These are phyloP conservation scores for Chrysanthemum seticuspe DNA, from an alignment of 129 eudicot genomes.

Conservation along the genomic window DNA sequence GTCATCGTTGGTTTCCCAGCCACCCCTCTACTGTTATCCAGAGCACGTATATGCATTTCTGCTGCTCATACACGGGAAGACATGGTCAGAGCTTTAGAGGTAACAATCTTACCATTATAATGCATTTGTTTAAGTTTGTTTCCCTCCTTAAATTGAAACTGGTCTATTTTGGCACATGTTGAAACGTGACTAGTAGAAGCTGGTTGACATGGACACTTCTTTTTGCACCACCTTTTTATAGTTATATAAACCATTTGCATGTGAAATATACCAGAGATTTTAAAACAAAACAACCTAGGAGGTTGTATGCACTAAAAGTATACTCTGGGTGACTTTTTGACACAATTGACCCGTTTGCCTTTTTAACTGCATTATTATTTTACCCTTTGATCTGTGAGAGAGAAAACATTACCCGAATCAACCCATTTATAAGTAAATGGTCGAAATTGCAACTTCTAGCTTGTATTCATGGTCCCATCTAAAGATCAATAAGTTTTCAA, in stretches of 20 bases:
- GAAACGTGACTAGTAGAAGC: too few relatives aligned
- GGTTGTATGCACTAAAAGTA: too few relatives aligned
- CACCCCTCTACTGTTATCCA: slow-evolving; percentile 74
- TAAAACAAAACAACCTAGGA: too few relatives aligned
- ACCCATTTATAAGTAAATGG: too few relatives aligned
- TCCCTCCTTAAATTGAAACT: background rate
- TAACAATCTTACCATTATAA: slow-evolving; percentile 24
- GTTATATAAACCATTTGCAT: too few relatives aligned
- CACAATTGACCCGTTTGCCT: too few relatives aligned
- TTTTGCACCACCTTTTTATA: too few relatives aligned
- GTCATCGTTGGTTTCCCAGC: slow-evolving; percentile 91
- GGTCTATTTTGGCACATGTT: too few relatives aligned
- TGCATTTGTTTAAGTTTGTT: background rate
- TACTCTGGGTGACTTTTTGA: background rate
- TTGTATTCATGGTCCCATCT: background rate
- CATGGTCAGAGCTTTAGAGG: slow-evolving; percentile 86
- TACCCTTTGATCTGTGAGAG: background rate
- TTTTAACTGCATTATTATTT: too few relatives aligned
- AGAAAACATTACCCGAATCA: too few relatives aligned
- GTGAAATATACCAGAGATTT: too few relatives aligned
- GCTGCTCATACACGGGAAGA: slow-evolving; percentile 99
- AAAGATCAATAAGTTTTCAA: background rate
- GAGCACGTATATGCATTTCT: slow-evolving; percentile 95
- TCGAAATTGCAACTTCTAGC: background rate
- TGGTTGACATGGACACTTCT: too few relatives aligned